Base-by-base conservation (phyloP, 768 basidiomycete species). In the Collybia sordida region DNA sequence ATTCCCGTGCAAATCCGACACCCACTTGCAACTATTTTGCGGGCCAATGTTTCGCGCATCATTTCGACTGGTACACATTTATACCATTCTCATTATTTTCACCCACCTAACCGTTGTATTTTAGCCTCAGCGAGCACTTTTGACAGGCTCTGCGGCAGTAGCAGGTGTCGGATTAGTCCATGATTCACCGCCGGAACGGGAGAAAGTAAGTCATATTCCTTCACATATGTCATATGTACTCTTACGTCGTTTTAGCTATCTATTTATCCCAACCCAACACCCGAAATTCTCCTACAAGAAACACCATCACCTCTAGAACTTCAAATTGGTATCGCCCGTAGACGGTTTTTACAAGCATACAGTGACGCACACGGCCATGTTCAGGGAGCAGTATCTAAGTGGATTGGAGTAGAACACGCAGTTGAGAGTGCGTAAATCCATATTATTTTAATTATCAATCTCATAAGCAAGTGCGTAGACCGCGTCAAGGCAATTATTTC, bases 331-430 rank as follows among this genome's bases (percentile, higher is more conserved):
- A 72, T 75, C 17, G 83, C 76, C 3, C 78, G 96, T 50, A 74
- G 80, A 52, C 71, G 80, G 23, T 75, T 80, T 2, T 81, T 79
- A n/a, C 67, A 72, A 0, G 74, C 79, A 12, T 81, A 86, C 59
- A 56, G 64, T 4, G 77, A 83, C 23, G 80, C 81, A n/a, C 80
- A 83, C 49, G 72, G 75, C 1, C 77, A 81, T 42, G 83, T 93
- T 19, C 89, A 93, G 56, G 78, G 75, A 1, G 81, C 83, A 38
- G 81, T 96, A 15, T 80, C 84, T 25, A 78, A 77, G 53, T 96
- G 93, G 93, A 90, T 98, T 59, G 81, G 79, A 11, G 75, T 93
- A 25, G 96, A 98, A 65, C 80, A 88, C 56, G 78, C 80, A 6
- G 85, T 95, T 25, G 95, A 97, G 71, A 71, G 95, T 95, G 65